Evolutionary conservation across 805 yeast genomes (phyloP), one percentile per base, ranked within the genome.

Genomic region (Pichia membranifaciens): DNA sequence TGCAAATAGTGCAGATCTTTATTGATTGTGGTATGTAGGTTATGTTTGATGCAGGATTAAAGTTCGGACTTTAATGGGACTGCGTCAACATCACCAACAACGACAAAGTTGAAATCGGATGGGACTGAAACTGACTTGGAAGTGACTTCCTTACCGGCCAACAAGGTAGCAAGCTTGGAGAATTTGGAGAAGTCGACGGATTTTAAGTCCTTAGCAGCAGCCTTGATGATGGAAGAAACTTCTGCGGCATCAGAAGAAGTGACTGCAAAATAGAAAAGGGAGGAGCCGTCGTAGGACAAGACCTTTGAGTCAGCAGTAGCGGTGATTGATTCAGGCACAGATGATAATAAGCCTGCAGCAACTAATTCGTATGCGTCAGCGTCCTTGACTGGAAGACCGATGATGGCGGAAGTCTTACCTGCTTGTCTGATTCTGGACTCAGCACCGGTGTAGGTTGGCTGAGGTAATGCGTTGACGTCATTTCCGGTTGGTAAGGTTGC

Each of bases 61-160:
- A 91, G 82, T 74, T 93, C 96, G 68, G 85, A 89, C 60, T 84
- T 83, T 68, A 75, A 85, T 62, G 99, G 97, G 72, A 91, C 80
- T 56, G 79, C 81, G 64, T 81, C 83, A 52, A 84, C 80, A 68
- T 88, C 84, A 71, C 98, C 99, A 53, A 87, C 82, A 54, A 93
- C 96, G 55, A 84, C 93, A 63, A 85, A 82, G 73, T 83, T 88
- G 74, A 82, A 82, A 62, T 80, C 80, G 54, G 75, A 75, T 64
- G 72, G 68, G 40, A 59, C 58, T 52, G 70, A 68, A 45, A 69
- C 73, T 21, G 67, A 54, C 31, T 52, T 46, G 34, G 68, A 60
- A 47, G 71, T 65, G 45, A 70, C 65, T 31, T 69, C 57, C 16
- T 39, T 44, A 56, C 72, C 75, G 39, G 71, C 65, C 50, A 74